These are phyloP conservation scores for Chlorella sp. DNA, from an alignment of 139 green algal species.

Conservation along the genomic window DNA sequence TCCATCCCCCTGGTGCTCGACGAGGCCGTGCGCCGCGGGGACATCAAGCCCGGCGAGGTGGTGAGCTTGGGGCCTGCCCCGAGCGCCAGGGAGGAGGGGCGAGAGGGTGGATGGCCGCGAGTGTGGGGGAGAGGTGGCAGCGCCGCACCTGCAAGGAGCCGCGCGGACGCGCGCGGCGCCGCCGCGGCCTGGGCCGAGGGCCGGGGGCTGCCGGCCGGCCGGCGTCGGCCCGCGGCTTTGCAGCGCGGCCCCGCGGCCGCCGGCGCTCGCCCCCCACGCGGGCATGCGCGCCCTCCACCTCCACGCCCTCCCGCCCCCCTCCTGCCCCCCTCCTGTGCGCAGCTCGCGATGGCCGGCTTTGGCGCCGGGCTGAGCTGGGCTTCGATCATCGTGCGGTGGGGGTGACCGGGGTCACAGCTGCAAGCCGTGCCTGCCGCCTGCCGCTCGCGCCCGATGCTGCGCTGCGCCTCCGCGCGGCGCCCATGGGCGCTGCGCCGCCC, in stretches of 20 bases:
- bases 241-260: no score
- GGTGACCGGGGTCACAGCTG: conserved; percentile 46
- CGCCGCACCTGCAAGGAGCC: neutral
- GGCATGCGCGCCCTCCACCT: neutral
- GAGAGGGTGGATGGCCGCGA: no score
- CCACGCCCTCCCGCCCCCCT: no score
- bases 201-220: neutral
- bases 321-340: conserved; percentile 6
- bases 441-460: no score
- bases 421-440: no score
- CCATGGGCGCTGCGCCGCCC: no score
- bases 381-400: conserved; percentile 88
- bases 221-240: no score
- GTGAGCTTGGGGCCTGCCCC: no score
- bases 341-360: conserved; percentile 93
- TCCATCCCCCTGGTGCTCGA: conserved; percentile 96
- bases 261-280: neutral
- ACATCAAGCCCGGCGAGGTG: conserved; percentile 70
- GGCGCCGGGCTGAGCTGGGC: conserved; percentile 95
- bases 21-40: conserved; percentile 85
- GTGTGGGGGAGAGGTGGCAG: conserved; percentile 5
- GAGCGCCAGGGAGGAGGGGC: no score
- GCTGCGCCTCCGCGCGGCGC: no score
- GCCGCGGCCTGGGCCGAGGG: neutral
- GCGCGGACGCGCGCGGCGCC: no score